Base-by-base conservation (phyloP, 139 green algal species). In the Parachlorella kessleri region DNA sequence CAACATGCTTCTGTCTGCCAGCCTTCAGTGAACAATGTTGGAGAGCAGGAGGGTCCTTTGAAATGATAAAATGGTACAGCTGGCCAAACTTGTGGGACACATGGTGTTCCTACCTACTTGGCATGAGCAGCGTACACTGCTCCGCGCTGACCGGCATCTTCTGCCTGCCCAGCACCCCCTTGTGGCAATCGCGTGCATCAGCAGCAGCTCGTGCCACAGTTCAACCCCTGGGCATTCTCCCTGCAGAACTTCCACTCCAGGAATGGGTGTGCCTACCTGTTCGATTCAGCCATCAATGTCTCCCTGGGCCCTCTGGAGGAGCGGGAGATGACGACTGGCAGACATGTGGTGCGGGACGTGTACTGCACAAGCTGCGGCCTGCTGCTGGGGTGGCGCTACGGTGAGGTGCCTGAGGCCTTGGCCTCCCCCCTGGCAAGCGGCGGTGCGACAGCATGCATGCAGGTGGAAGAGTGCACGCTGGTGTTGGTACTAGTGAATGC, bases 241-340 rank as follows among this genome's bases (percentile, higher is more conserved):
- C n/a, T n/a, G 48, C 55, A 80, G 75, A 54, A 35, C 30, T 80
- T 80, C n/a, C 75, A 80, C 32, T 74, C 55, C 30, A n/a, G 75
- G 32, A 37, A 76, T 24, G 75, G 75, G 30, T 37, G 33, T 53
- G 75, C 75, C 9, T 80, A 80, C 53, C 65, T 80, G 24, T 80
- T 80, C 21, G 71, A 74, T 26, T 48, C 41, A 18, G 55, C 35
- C n/a, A 36, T 54, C 55, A 80, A 80, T 55, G 55, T 80, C 9
- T 10, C 28, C n/a, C 33, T 80, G 35, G 75, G 75, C 54, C 24
- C 24, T 54, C n/a, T 21, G 18, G 75, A 80, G 32, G 75, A 80
- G 32, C 70, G 75, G 24, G 55, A 80, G 4, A 80, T 80, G 75
- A 80, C 75, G 30, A 75, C 75, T 0, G 75, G 75, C 33, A 32